Conservation (phyloP, 78 protist species). For the Dictyostelium discoideum region DNA sequence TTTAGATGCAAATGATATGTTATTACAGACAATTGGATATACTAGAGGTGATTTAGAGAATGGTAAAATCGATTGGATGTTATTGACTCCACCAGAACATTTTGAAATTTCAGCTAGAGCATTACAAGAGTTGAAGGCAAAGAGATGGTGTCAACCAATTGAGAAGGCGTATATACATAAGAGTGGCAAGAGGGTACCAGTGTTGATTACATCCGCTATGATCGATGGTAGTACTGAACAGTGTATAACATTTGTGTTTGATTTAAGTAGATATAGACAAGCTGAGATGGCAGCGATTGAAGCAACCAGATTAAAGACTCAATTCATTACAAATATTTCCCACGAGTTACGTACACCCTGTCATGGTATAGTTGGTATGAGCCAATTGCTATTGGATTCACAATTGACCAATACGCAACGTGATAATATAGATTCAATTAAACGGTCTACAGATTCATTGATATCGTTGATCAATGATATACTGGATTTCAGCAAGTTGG, state of each 20-base stretch:
- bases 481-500: slow-evolving; percentile 64
- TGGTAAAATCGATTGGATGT: slow-evolving; percentile 77
- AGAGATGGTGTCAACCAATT: slow-evolving; percentile 82
- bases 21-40: slow-evolving; percentile 57
- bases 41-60: slow-evolving; percentile 52
- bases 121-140: slow-evolving; percentile 50
- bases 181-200: slow-evolving; percentile 50
- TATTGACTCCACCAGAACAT: slow-evolving; percentile 72
- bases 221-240: slow-evolving; percentile 65
- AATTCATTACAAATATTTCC: slow-evolving; percentile 82
- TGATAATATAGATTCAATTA: slow-evolving; percentile 57
- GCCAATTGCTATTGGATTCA: slow-evolving; percentile 63
- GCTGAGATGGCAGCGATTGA: slow-evolving; percentile 64
- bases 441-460: slow-evolving; percentile 49
- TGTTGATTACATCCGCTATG: slow-evolving; percentile 48
- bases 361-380: slow-evolving; percentile 85
- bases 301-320: slow-evolving; percentile 50
- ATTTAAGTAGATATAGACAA: slow-evolving; percentile 53
- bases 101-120: slow-evolving; percentile 76
- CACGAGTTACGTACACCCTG: slow-evolving; percentile 92
- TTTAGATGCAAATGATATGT: slow-evolving; percentile 74
- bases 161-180: slow-evolving; percentile 70
- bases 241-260: slow-evolving; percentile 74
- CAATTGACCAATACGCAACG: not conserved
- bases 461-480: slow-evolving; percentile 66